phyloP scores from a whole-genome alignment of 1,284 basidiomycete genomes.

The Heterobasidion irregulare region DNA sequence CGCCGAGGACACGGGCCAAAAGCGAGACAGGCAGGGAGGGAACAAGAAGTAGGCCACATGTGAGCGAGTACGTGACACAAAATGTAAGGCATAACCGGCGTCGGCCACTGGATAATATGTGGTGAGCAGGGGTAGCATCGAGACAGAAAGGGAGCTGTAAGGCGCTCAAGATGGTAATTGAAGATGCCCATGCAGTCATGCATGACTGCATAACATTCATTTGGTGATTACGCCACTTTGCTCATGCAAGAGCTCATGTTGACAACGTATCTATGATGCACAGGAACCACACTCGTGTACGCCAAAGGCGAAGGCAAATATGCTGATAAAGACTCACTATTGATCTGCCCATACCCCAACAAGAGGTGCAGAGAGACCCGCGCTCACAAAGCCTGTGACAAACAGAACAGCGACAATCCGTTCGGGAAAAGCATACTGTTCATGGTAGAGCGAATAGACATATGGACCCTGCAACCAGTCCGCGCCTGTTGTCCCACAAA shows the following conservation, averaged over 20 bases:
- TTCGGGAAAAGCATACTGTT: conserved; percentile 59
- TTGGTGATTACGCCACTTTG: no score
- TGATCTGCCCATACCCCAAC: conserved; percentile 73
- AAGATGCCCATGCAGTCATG: no score
- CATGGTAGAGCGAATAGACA: conserved; percentile 62
- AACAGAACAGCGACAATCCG: conserved; percentile 59
- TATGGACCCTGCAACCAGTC: conserved; percentile 77
- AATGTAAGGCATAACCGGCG: conserved; percentile 58
- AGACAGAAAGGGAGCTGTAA: background rate
- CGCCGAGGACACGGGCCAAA: conserved; percentile 54
- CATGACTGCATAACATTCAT: no score
- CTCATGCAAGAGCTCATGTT: no score
- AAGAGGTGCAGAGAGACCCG: conserved; percentile 56
- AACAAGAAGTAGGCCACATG: conserved; percentile 51
- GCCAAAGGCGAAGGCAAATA: no score
- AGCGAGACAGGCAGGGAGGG: conserved; percentile 50
- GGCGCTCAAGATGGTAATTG: no score
- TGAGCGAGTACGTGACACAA: conserved; percentile 52
- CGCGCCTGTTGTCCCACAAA: conserved; percentile 35
- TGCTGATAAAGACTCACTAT: conserved; percentile 34
- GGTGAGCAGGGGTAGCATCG: background rate
- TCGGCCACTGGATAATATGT: conserved; percentile 39
- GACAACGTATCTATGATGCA: no score
- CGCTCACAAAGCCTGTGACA: conserved; percentile 66
- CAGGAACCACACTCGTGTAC: no score